These are phyloP conservation scores for Aspergillus phoenicis DNA, from an alignment of 2,329 filamentous ascomycete species.

Conservation along the genomic window DNA sequence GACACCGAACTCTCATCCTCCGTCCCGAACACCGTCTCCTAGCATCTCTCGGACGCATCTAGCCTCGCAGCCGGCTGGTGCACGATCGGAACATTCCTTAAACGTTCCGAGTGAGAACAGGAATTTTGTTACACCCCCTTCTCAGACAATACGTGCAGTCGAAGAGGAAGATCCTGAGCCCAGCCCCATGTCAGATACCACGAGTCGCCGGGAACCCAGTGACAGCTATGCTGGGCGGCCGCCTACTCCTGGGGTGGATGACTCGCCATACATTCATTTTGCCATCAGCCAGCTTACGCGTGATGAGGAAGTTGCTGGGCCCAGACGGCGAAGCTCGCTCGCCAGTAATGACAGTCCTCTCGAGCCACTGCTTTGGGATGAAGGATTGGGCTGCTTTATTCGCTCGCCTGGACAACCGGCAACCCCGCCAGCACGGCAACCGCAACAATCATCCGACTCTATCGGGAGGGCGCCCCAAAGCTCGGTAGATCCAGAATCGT, in stretches of 20 bases:
- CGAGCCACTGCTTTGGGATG: constrained; percentile 53
- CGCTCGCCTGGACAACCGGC: constrained; percentile 34
- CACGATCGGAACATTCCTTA: constrained; percentile 16
- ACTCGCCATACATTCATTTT: constrained; percentile 85
- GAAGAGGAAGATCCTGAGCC: constrained; percentile 26
- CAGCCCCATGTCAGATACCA: constrained; percentile 29
- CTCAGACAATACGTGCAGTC: constrained; percentile 32
- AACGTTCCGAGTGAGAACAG: constrained; percentile 11
- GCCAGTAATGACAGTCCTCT: constrained; percentile 51
- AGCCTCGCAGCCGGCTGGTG: constrained; percentile 22
- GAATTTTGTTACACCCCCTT: constrained; percentile 23
- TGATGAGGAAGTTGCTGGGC: constrained; percentile 64
- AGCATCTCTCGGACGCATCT: constrained; percentile 31
- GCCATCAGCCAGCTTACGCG: constrained; percentile 85
- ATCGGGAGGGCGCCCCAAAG: constrained; percentile 14
- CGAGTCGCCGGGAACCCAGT: constrained; percentile 28
- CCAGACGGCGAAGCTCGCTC: constrained; percentile 54
- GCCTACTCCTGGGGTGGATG: constrained; percentile 75
- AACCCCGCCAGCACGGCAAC: constrained; percentile 39
- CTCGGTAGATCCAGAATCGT: constrained; percentile 45
- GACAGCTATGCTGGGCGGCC: constrained; percentile 42
- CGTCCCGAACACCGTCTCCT: constrained; percentile 34
- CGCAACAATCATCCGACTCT: constrained; percentile 19
- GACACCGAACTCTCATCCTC: constrained; percentile 46
- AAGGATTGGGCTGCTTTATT: constrained; percentile 48